Percentiles rank a stretch among this genome's conserved stretches.
Conservation (phyloP, 352 stramenopile species). For the Pythium sp. region DNA sequence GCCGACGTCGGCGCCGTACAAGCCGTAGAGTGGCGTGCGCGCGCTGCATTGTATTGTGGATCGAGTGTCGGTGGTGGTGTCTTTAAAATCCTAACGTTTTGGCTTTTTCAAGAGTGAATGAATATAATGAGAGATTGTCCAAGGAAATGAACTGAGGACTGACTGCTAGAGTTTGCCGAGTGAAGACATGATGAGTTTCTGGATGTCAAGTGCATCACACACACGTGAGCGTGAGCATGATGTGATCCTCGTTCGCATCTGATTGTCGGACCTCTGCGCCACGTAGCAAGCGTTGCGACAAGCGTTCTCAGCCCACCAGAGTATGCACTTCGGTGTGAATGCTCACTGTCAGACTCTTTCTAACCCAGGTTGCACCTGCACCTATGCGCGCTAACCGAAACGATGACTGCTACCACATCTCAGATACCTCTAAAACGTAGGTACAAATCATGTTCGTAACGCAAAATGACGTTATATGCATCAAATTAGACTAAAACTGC, state of each 20-base stretch:
- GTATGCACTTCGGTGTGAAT: no score
- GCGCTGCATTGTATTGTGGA: not conserved
- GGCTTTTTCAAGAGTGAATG: no score
- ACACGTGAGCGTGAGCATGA: no score
- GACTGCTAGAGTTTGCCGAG: not conserved
- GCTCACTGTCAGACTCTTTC: no score
- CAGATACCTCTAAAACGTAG: not conserved
- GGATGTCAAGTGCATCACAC: no score
- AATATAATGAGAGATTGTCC: not conserved
- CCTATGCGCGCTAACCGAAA: not conserved
- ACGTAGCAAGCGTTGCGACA: not conserved
- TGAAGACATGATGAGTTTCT: no score
- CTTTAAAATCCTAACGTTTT: no score
- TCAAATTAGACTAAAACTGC: not conserved
- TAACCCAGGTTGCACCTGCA: not conserved
- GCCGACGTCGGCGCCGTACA: slow-evolving; percentile 17
- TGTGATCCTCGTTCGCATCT: no score
- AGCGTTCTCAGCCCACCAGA: not conserved
- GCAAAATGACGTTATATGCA: not conserved
- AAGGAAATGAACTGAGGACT: not conserved
- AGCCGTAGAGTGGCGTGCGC: not conserved
- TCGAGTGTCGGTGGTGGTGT: no score
- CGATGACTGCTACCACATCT: not conserved
- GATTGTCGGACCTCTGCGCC: no score
- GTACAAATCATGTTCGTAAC: not conserved